A percentile compares a stretch with the other conserved stretches of the same genome.
Evolutionary conservation across 768 basidiomycete genomes (phyloP).

Genomic region (Leccinum pellstonianum): DNA sequence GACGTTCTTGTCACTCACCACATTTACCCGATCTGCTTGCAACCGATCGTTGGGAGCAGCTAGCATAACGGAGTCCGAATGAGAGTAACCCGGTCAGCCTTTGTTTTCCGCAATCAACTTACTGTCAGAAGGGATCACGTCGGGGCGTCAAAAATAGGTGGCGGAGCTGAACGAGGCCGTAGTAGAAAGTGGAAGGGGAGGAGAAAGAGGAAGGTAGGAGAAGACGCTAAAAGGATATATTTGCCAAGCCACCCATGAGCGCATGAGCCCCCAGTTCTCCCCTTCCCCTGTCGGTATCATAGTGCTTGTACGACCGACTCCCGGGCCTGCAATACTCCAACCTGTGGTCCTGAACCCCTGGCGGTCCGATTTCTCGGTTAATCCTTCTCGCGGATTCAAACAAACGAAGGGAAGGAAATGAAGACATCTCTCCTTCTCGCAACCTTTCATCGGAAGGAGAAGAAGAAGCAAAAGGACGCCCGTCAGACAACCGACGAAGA

Average conservation of each 20-base stretch:
- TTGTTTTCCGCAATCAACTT: neutral
- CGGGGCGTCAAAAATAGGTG: neutral
- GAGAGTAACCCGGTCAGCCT: neutral
- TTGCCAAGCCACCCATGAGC: neutral
- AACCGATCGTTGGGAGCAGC: neutral
- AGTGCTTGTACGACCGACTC: neutral
- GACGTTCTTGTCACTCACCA: constrained; percentile 2
- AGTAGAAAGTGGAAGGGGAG: too few relatives aligned
- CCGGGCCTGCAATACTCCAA: neutral
- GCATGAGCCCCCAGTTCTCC: neutral
- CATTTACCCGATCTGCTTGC: neutral
- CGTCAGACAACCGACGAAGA: neutral
- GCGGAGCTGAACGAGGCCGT: neutral
- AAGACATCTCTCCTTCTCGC: neutral
- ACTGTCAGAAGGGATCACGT: neutral
- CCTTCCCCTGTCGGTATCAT: too few relatives aligned
- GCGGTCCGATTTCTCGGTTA: neutral
- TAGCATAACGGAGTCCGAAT: neutral
- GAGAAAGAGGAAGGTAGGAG: neutral
- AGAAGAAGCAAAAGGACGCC: constrained; percentile 1
- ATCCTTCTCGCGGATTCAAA: neutral
- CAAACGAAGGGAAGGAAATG: neutral
- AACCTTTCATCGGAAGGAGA: neutral
- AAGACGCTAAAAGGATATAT: neutral
- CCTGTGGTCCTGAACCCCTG: too few relatives aligned